phyloP scores from a whole-genome alignment of 2,329 filamentous ascomycete species.

The Torrubiellomyces zombiae region DNA sequence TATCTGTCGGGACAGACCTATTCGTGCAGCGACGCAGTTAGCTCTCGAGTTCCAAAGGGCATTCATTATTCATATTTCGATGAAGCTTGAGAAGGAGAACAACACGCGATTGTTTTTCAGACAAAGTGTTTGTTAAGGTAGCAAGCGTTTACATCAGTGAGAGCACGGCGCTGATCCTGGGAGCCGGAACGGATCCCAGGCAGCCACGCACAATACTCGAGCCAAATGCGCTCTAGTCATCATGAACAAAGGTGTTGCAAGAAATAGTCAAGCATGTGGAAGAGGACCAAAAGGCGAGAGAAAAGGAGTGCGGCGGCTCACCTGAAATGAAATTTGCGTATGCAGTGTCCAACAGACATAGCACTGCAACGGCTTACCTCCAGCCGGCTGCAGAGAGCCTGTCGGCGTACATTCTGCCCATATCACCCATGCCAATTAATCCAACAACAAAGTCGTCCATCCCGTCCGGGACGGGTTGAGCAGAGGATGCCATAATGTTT shows the following conservation, averaged over 20 bases:
- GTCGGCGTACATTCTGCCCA: conserved; percentile 97
- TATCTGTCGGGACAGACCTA: too few relatives aligned
- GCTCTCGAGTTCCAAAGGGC: too few relatives aligned
- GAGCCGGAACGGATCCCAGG: conserved; percentile 62
- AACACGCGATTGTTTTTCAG: conserved; percentile 42
- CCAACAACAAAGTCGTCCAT: conserved; percentile 66
- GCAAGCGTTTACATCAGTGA: conserved; percentile 99
- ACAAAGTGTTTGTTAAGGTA: conserved; percentile 78
- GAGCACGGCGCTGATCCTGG: conserved; percentile 40
- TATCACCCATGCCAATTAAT: conserved; percentile 97
- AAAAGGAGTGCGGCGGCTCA: too few relatives aligned
- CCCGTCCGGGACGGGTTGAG: conserved; percentile 16
- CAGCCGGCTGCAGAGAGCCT: conserved; percentile 81
- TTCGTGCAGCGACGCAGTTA: too few relatives aligned
- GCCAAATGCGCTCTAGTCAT: conserved; percentile 99
- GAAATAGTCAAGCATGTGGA: conserved; percentile 17
- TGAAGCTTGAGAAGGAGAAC: neutral
- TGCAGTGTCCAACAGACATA: too few relatives aligned
- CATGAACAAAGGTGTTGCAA: too few relatives aligned
- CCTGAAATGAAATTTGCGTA: conserved; percentile 2
- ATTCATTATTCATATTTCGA: neutral
- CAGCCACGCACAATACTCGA: conserved; percentile 71
- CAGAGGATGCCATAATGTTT: conserved; percentile 14
- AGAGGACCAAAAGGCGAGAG: conserved; percentile 3
- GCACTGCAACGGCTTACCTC: conserved; percentile 47